Evolutionary conservation across 164 flowering plant genomes (phyloP).

Genomic region (Nymphaea colorata): DNA sequence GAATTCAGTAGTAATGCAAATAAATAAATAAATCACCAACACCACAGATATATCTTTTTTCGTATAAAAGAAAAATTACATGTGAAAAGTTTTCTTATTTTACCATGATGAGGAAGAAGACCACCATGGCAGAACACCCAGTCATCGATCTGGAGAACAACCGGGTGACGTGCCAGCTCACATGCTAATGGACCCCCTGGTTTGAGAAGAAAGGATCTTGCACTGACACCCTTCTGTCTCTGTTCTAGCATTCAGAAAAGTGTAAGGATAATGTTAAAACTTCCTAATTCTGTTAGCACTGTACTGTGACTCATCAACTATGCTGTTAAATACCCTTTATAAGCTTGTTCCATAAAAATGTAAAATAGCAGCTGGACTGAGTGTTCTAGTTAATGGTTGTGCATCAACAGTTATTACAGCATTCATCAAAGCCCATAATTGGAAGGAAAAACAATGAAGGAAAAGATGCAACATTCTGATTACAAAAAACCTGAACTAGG

Average conservation of each 20-base stretch:
- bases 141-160: slow-evolving; percentile 77
- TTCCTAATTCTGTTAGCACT: background rate
- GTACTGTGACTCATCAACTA: background rate
- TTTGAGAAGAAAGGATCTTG: slow-evolving; percentile 68
- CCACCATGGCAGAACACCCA: slow-evolving; percentile 99
- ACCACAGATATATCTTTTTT: too few relatives aligned
- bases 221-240: slow-evolving; percentile 82
- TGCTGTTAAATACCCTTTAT: background rate
- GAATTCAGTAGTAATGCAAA: too few relatives aligned
- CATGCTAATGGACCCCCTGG: slow-evolving; percentile 86
- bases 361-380: background rate
- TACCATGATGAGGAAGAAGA: slow-evolving; percentile 98
- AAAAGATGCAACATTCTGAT: too few relatives aligned
- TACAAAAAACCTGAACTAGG: too few relatives aligned
- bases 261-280: slow-evolving; percentile 14
- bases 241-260: slow-evolving; percentile 54
- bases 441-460: too few relatives aligned
- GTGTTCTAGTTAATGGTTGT: too few relatives aligned
- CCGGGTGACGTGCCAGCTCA: slow-evolving; percentile 73
- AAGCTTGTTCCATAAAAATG: background rate
- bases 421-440: too few relatives aligned
- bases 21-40: too few relatives aligned
- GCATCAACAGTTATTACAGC: too few relatives aligned
- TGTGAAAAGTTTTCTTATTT: background rate
- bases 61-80: too few relatives aligned